These are phyloP conservation scores for Agaricus sinodeliciosus DNA, from an alignment of 768 basidiomycete species.

Conservation along the genomic window DNA sequence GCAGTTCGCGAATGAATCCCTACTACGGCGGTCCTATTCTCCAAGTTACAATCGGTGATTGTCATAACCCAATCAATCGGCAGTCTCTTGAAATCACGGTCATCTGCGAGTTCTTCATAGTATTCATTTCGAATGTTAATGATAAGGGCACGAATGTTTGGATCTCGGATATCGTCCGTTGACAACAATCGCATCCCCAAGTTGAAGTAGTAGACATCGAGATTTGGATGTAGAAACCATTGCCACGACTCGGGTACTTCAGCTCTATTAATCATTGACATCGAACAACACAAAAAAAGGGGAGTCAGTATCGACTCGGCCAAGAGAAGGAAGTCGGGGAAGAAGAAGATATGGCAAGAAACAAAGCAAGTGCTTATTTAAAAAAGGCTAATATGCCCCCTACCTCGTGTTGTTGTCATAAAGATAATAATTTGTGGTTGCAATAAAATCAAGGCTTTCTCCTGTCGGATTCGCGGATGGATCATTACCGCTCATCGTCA, in stretches of 20 bases:
- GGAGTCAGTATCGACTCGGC: conserved; percentile 5
- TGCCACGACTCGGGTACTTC: conserved; percentile 25
- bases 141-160: conserved; percentile 24
- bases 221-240: conserved; percentile 34
- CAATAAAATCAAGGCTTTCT: conserved; percentile 12
- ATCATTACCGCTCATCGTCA: not conserved
- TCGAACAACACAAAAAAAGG: not conserved
- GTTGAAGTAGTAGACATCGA: conserved; percentile 39
- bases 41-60: conserved; percentile 27
- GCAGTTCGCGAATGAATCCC: conserved; percentile 30
- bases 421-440: conserved; percentile 13
- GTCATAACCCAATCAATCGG: conserved; percentile 35
- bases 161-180: conserved; percentile 31
- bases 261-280: conserved; percentile 12
- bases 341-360: conserved; percentile 4
- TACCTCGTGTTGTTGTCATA: conserved; percentile 10
- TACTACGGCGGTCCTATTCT: conserved; percentile 25
- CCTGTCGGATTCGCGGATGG: not conserved
- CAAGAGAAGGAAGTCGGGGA: not conserved
- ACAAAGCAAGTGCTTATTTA: conserved; percentile 6
- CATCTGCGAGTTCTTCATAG: conserved; percentile 26
- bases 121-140: conserved; percentile 30
- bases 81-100: conserved; percentile 21
- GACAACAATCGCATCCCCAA: conserved; percentile 28
- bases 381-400: conserved; percentile 9